Base-by-base conservation (phyloP, 306 rosid genomes). In the Vigna radiata region DNA sequence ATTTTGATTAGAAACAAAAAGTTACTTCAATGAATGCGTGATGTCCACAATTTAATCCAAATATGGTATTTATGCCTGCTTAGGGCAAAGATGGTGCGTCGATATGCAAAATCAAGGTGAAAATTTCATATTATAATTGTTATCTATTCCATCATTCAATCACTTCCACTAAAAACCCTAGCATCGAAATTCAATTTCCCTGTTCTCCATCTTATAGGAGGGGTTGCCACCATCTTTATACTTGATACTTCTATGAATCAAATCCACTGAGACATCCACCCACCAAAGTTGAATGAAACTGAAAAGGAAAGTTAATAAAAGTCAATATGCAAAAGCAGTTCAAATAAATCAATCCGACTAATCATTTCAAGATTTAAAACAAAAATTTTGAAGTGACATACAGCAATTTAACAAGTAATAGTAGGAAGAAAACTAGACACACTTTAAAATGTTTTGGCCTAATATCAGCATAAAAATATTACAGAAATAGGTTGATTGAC, bases 251-350 rank as follows among this genome's bases (percentile, higher is more conserved):
- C 15, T 27, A 49, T 17, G 39, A 52, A n/a, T 33, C 77, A 70
- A 16, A 47, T 69, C 53, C 47, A 68, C 65, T 37, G 33, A 16
- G 58, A 23, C 3, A 36, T 41, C 53, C 53, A 75, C 55, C 68
- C 62, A 79, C 68, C 10, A 64, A 63, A 64, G 44, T 31, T 70
- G 44, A 61, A 58, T 12, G 50, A 72, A 18, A 16, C 79, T 80
- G 73, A 67, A 55, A 18, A 16, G 2, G 4, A 18, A 62, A 36
- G n/a, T 47, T 17, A 74, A 44, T 43, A 50, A 41, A 61, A 29
- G 6, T 21, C 46, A 69, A 25, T 16, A 59, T 6, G 69, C 33
- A 47, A 79, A 7, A 43, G 50, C 18, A 68, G 15, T 52, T 6
- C 31, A 69, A 33, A 25, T 25, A 36, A 60, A 60, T 31, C 43